These are phyloP conservation scores for Chalaropsis ovoidea DNA, from an alignment of 2,329 filamentous ascomycete species.

Conservation along the genomic window DNA sequence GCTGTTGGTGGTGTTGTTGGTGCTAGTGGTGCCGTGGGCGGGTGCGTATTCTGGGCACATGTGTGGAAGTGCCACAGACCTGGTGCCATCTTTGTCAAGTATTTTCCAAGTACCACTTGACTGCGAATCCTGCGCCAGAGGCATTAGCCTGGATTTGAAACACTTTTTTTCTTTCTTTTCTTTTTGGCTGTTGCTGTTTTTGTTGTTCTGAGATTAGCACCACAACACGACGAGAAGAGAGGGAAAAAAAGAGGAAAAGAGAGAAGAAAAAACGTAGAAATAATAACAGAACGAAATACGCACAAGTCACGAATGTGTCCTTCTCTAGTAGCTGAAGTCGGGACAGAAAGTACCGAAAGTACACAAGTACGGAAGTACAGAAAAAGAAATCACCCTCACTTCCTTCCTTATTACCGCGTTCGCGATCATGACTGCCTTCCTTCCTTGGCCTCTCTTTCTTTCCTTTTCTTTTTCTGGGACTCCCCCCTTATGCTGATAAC, in stretches of 20 bases:
- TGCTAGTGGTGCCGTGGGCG: background rate
- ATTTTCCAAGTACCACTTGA: background rate
- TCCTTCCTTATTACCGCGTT: background rate
- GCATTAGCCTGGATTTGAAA: conserved; percentile 10
- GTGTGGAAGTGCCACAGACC: background rate
- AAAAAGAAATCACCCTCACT: background rate
- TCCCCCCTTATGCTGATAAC: background rate
- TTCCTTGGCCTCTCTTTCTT: background rate
- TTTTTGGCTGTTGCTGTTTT: conserved; percentile 7
- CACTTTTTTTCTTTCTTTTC: background rate
- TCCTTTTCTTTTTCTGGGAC: background rate
- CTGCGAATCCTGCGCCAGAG: background rate
- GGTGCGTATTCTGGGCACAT: background rate
- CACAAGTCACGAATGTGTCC: background rate
- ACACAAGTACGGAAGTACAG: too few species aligned
- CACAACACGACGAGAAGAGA: background rate
- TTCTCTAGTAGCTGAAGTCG: background rate
- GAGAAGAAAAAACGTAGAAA: background rate
- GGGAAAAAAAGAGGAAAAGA: background rate
- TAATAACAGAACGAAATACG: background rate
- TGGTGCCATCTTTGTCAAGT: background rate
- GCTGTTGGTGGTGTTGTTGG: background rate
- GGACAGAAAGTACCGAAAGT: too few species aligned
- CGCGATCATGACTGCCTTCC: background rate
- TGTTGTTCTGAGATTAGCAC: background rate